phyloP scores from a whole-genome alignment of 129 eudicot species.

The Heracleum sosnowskyi region DNA sequence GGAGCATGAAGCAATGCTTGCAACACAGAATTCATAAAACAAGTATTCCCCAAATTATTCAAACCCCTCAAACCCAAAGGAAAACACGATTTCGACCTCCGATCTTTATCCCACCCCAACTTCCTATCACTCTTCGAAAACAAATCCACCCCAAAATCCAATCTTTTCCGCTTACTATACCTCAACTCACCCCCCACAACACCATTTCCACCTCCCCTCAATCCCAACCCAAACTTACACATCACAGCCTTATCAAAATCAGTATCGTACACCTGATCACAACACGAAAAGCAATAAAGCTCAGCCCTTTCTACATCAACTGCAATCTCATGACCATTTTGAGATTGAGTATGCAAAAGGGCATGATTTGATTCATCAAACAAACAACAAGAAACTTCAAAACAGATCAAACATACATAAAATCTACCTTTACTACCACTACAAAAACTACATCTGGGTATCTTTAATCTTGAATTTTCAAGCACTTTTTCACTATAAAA shows the following conservation, averaged over 20 bases:
- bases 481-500: conserved; percentile 38
- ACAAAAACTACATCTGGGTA: conserved; percentile 66
- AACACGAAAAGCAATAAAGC: conserved; percentile 58
- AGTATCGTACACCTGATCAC: conserved; percentile 89
- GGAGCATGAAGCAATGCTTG: conserved; percentile 85
- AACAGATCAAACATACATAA: conserved; percentile 70
- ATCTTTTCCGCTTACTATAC: conserved; percentile 44
- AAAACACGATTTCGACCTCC: conserved; percentile 53
- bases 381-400: conserved; percentile 45
- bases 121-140: conserved; percentile 41
- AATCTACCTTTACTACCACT: conserved; percentile 55
- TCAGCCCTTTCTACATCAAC: conserved; percentile 66
- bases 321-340: conserved; percentile 54
- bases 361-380: conserved; percentile 45
- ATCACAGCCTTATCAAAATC: conserved; percentile 65
- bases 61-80: conserved; percentile 71
- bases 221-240: conserved; percentile 29
- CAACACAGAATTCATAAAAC: conserved; percentile 78
- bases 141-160: conserved; percentile 43
- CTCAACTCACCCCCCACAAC: conserved; percentile 15
- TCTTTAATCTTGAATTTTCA: conserved; percentile 34
- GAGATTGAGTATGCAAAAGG: conserved; percentile 40
- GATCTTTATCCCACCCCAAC: conserved; percentile 30
- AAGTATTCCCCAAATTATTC: conserved; percentile 69
- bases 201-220: conserved; percentile 24